Percentiles rank a stretch among this genome's conserved stretches.
Evolutionary conservation across 768 basidiomycete species (phyloP).

Genomic region (Mycena filopes): DNA sequence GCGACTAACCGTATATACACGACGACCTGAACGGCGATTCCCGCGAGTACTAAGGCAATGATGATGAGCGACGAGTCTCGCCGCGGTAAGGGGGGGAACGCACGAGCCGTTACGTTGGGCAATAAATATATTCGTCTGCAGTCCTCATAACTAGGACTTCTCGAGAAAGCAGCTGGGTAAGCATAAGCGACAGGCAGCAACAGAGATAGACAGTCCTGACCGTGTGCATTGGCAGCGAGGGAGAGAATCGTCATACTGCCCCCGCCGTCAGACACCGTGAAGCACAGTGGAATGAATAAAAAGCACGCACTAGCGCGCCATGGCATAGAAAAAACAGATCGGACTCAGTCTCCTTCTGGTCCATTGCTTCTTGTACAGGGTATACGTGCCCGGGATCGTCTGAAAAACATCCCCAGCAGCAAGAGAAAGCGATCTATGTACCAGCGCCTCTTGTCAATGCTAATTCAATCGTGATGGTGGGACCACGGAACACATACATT

Average conservation of each 20-base stretch:
- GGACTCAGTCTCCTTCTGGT: slow-evolving; percentile 11
- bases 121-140: slow-evolving; percentile 21
- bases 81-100: neutral
- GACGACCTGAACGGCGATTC: slow-evolving; percentile 18
- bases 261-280: neutral
- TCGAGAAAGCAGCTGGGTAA: slow-evolving; percentile 3
- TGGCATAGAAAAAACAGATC: slow-evolving; percentile 24
- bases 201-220: neutral
- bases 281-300: neutral
- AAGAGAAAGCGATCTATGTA: slow-evolving; percentile 25
- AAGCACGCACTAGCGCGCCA: slow-evolving; percentile 29
- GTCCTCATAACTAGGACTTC: neutral
- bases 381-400: slow-evolving; percentile 19
- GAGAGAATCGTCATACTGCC: slow-evolving; percentile 22
- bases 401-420: slow-evolving; percentile 27
- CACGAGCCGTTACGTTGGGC: slow-evolving; percentile 26
- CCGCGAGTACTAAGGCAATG: slow-evolving; percentile 15
- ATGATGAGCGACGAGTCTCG: neutral
- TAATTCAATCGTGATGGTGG: neutral
- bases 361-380: slow-evolving; percentile 27
- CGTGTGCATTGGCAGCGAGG: slow-evolving; percentile 9
- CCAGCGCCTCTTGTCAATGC: neutral
- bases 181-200: neutral
- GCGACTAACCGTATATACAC: slow-evolving; percentile 20
- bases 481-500: slow-evolving; percentile 10